Percentiles rank a stretch among this genome's conserved stretches.
Evolutionary conservation across 1,139 yeast species (phyloP).

Genomic region (Kodamaea arcana): DNA sequence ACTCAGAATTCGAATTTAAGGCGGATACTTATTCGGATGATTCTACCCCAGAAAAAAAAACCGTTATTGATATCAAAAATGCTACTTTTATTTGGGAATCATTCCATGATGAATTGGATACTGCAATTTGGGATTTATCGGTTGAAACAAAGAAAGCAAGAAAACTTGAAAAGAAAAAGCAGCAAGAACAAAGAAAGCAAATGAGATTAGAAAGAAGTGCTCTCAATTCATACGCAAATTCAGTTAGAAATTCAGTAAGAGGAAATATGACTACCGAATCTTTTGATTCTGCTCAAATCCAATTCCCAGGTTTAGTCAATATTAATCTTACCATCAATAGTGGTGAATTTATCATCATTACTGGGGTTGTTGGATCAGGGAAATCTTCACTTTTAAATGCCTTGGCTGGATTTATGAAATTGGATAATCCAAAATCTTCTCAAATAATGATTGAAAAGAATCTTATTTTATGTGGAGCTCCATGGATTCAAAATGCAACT

Average conservation of each 20-base stretch:
- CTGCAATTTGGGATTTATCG: conserved; percentile 24
- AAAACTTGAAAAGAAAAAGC: conserved; percentile 13
- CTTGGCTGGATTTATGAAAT: conserved; percentile 35
- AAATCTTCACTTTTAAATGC: conserved; percentile 37
- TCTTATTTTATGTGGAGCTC: conserved; percentile 30
- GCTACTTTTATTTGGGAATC: conserved; percentile 37
- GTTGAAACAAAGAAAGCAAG: conserved; percentile 14
- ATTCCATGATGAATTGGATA: conserved; percentile 27
- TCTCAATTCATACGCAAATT: conserved; percentile 8
- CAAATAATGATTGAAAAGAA: conserved; percentile 24
- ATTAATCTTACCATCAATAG: conserved; percentile 25
- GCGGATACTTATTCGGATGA: conserved; percentile 6
- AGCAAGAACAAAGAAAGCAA: conserved; percentile 10
- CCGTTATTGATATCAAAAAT: conserved; percentile 24
- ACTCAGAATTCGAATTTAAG: conserved; percentile 15
- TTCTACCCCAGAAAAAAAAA: conserved; percentile 5
- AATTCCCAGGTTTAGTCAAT: conserved; percentile 28
- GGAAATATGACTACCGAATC: conserved; percentile 8
- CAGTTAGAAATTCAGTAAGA: conserved; percentile 8
- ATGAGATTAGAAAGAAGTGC: conserved; percentile 17
- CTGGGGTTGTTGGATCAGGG: conserved; percentile 43
- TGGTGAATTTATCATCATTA: conserved; percentile 34
- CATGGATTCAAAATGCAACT: conserved; percentile 48
- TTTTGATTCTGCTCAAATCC: conserved; percentile 9
- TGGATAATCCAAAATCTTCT: conserved; percentile 24